Conservation (phyloP, 192 early-diverging fungal genomes). For the Entrophospora sp. region DNA sequence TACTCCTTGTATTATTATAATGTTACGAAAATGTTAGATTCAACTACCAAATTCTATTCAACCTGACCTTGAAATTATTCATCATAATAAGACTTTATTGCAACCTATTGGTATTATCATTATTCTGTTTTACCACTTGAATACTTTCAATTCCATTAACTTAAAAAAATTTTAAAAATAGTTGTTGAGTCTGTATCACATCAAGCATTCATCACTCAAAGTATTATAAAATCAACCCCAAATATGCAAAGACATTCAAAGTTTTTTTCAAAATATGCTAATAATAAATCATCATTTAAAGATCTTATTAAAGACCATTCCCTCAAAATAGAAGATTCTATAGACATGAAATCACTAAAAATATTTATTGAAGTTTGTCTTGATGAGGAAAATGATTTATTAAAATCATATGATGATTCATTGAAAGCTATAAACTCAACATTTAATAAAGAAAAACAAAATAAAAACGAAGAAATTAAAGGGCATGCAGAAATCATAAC, state of each 20-base stretch:
- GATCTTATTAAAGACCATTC: too few relatives aligned
- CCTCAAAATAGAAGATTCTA: too few relatives aligned
- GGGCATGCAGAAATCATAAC: not conserved
- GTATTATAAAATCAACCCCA: not conserved
- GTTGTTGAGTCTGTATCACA: constrained; percentile 2
- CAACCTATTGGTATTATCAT: not conserved
- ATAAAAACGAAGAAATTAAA: not conserved
- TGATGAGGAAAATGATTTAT: not conserved
- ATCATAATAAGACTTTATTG: not conserved
- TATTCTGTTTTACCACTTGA: not conserved
- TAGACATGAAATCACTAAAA: not conserved
- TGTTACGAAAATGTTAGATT: not conserved
- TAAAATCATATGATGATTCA: not conserved
- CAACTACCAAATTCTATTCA: not conserved
- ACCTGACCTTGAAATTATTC: not conserved
- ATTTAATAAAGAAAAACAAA: not conserved
- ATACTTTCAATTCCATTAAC: not conserved
- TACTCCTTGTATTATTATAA: not conserved
- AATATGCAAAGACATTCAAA: not conserved
- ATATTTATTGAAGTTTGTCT: not conserved
- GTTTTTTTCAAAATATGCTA: not conserved
- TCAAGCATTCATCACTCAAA: constrained; percentile 4
- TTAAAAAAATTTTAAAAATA: not conserved
- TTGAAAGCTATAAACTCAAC: not conserved
- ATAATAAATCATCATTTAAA: not conserved